Percentiles rank a stretch among this genome's conserved stretches.
Conservation (phyloP, 1,284 basidiomycete species). For the Vanrija sp. region DNA sequence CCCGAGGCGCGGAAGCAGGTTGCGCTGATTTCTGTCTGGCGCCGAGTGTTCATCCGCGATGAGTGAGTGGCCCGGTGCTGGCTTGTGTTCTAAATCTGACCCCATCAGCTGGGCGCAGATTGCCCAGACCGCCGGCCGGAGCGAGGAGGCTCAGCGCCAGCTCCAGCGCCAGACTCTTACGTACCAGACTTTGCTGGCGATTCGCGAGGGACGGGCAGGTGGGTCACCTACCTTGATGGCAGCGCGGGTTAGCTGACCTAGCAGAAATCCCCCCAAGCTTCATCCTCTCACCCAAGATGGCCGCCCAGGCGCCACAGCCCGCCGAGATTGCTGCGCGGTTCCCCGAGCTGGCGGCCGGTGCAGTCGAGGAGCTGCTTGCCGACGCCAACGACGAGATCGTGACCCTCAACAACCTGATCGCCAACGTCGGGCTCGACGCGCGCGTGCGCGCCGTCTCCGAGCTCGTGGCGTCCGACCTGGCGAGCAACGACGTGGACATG, state of each 20-base stretch:
- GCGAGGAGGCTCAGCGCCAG: conserved; percentile 38
- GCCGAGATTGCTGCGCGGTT: conserved; percentile 44
- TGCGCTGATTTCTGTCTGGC: conserved; percentile 73
- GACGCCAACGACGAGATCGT: conserved; percentile 41
- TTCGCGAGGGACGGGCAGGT: conserved; percentile 12
- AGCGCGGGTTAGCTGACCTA: neutral
- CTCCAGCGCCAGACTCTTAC: conserved; percentile 28
- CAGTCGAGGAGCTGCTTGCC: conserved; percentile 37
- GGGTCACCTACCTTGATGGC: neutral
- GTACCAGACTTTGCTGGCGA: conserved; percentile 31
- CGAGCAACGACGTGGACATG: conserved; percentile 15
- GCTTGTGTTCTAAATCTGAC: neutral
- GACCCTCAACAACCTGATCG: conserved; percentile 29
- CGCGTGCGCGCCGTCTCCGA: conserved; percentile 31
- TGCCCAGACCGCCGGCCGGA: conserved; percentile 38
- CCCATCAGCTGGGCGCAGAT: conserved; percentile 33
- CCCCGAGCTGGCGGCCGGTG: conserved; percentile 26
- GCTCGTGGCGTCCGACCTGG: conserved; percentile 18
- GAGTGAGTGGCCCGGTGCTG: conserved; percentile 57
- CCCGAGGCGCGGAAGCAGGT: conserved; percentile 66
- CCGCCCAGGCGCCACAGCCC: conserved; percentile 28
- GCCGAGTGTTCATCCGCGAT: conserved; percentile 79
- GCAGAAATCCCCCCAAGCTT: conserved; percentile 26
- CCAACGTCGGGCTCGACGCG: conserved; percentile 28
- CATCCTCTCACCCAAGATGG: conserved; percentile 32